Evolutionary conservation across 164 flowering plant species (phyloP), one percentile per base, ranked within the genome.

Genomic region (Santalum album): DNA sequence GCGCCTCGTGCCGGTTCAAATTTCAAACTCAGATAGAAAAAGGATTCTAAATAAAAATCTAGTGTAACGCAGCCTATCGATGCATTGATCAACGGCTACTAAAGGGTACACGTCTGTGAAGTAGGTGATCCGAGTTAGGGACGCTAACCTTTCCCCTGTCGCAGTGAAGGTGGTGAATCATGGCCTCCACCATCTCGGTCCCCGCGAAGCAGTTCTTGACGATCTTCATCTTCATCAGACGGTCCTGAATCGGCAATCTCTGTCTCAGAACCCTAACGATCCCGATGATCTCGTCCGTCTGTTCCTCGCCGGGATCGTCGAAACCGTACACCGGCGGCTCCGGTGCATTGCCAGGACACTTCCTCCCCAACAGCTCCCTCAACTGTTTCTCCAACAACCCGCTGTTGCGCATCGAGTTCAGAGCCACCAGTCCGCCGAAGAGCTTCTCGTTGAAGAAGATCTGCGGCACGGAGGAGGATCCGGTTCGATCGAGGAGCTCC

Each of bases 191-290:
- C 76, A 85, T 63, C 52, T 87, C 95, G 20, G 58, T 51, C 9
- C 88, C 96, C 0, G 82, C 53, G 56, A 92, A 89, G 67, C 97
- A 92, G 61, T 87, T 88, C 74, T 70, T 82, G 16, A 81, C 87
- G 26, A 86, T 69, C 72, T 82, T 92, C 87, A 92, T 72, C 85
- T 70, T 86, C 75, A 70, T 64, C 53, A 88, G 27, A 9, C 95
- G 77, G 58, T 92, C 96, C 73, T 83, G 86, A 12, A 92, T 86
- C 17, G 95, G 94, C 63, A 92, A 60, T 24, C 65, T 73, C 74
- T 81, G 86, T 56, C 96, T 68, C 72, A 92, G 49, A 22, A 80
- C 70, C 73, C 76, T 79, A 12, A 82, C 84, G 5, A 85, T 59
- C 47, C 25, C 75, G 3, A 70, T 62, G 71, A 79, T 53, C 65